Base-by-base conservation (phyloP, 2,329 filamentous ascomycete genomes). In the Diaporthe vaccinii region DNA sequence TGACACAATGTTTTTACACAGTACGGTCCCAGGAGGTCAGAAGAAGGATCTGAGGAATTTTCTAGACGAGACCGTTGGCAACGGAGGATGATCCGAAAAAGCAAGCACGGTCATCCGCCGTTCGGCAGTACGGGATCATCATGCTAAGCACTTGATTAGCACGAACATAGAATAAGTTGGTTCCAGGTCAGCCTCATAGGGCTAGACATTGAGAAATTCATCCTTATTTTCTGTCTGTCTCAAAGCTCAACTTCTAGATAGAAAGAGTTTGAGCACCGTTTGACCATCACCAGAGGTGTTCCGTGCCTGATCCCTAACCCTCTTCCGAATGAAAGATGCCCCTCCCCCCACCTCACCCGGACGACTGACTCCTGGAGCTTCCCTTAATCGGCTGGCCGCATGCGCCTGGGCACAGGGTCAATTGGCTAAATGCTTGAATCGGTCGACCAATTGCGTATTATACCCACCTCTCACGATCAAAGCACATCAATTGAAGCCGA, bases 371-470 rank as follows among this genome's bases (percentile, higher is more conserved):
- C 31, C 22, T 34, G 61, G 22, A 39, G 44, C 62, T 36, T 39
- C 20, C 31, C 62, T 31, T 10, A 55, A 69, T 41, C 7, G 65
- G 65, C 49, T 31, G 46, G 65, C 46, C 31, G 65, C 65, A 69
- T 53, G 46, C 12, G 7, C 14, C 59, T 31, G 39, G 22, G 17
- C 25, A 49, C 10, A 9, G 34, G 36, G 65, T 31, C 65, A 68
- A 68, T 53, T 68, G 65, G 65, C 65, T 53, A 25, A 28, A 39
- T 53, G 8, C 31, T 53, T 34, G 4, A 49, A 9, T 20, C 4
- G 31, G 34, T 55, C 8, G n/a, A 41, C 65, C 65, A 69, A 69
- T 69, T 69, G 65, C 34, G 49, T 69, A 69, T 69, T 55, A 69
- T n/a, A 69, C 65, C 34, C 28, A 9, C 49, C 2, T 14, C 65